phyloP scores from a whole-genome alignment of 2,329 filamentous ascomycete species.

The Epichloe amarillans region DNA sequence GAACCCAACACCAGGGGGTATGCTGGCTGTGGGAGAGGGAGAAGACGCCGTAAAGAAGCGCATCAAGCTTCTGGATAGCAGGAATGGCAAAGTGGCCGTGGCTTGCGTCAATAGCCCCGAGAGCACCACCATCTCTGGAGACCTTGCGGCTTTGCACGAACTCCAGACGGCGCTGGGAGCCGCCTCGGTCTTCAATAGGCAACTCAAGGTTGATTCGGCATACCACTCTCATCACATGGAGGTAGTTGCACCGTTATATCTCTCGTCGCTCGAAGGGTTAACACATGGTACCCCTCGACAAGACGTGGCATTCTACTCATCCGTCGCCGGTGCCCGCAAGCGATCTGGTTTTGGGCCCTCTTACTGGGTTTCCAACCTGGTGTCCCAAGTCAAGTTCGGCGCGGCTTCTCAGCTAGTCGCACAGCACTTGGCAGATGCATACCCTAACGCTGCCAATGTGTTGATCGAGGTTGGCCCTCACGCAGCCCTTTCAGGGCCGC shows the following conservation, averaged over 20 bases:
- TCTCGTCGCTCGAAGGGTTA: slow-evolving; percentile 14
- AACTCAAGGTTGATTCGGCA: slow-evolving; percentile 10
- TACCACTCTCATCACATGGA: slow-evolving; percentile 13
- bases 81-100: background rate
- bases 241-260: slow-evolving; percentile 10
- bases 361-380: background rate
- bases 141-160: slow-evolving; percentile 6
- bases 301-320: background rate
- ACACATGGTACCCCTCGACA: slow-evolving; percentile 16
- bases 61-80: too few relatives aligned
- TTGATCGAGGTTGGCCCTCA: too few relatives aligned
- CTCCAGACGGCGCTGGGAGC: slow-evolving; percentile 1
- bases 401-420: too few relatives aligned
- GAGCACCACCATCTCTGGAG: slow-evolving; percentile 13
- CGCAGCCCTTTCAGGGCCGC: too few relatives aligned
- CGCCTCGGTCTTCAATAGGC: slow-evolving; percentile 2
- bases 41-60: too few relatives aligned
- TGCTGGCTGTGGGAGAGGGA: too few relatives aligned
- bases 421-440: too few relatives aligned
- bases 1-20: too few relatives aligned
- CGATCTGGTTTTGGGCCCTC: background rate
- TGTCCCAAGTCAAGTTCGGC: too few relatives aligned
- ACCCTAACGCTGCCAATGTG: too few relatives aligned
- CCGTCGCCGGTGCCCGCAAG: slow-evolving; percentile 4
- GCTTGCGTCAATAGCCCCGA: slow-evolving; percentile 14